Evolutionary conservation across 257 asterid species (phyloP), one percentile per base, ranked within the genome.

Genomic region (Nicotiana tomentosiformis): DNA sequence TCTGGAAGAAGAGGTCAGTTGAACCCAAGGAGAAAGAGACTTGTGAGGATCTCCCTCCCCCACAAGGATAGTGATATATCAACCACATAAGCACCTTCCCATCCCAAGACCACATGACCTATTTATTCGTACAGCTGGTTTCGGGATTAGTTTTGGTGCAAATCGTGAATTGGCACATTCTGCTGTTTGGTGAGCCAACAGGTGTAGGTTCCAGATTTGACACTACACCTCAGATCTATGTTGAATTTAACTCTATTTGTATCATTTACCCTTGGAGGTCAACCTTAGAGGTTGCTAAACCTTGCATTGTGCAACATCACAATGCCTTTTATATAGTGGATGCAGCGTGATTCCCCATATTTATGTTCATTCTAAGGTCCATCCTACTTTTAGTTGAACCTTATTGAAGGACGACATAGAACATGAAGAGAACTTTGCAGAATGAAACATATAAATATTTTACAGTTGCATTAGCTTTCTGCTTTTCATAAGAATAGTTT

Each of bases 71-170:
- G 87, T 78, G 86, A 80, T 33, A 67, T 66, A 39, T 80, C 86
- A 69, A 82, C 89, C 70, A 85, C 87, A 74, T 60, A 32, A 58
- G 78, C 83, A 83, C 61, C 76, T 65, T 81, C 78, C 86, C 78
- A 76, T 80, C 77, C 78, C 84, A 68, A 60, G 82, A 82, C 80
- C 86, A 80, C 84, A 82, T 81, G 86, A 85, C 67, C 66, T 51
- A 65, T 82, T 82, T 70, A 56, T 67, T 77, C 78, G 33, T 86
- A 83, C 86, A 80, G 85, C 85, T 87, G 80, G 87, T 77, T 77
- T 56, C 62, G 51, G 82, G 82, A 76, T 43, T 39, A 82, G 5
- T 29, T 46, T 18, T 53, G 57, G 12, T 68, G 49, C 20, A 51
- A 17, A 53, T 23, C 53, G 7, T 12, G 14, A 66, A 66, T 33